A percentile compares a stretch with the other conserved stretches of the same genome.
These are phyloP conservation scores for Limonium bicolor DNA, from an alignment of 148 eudicot species.

Conservation along the genomic window DNA sequence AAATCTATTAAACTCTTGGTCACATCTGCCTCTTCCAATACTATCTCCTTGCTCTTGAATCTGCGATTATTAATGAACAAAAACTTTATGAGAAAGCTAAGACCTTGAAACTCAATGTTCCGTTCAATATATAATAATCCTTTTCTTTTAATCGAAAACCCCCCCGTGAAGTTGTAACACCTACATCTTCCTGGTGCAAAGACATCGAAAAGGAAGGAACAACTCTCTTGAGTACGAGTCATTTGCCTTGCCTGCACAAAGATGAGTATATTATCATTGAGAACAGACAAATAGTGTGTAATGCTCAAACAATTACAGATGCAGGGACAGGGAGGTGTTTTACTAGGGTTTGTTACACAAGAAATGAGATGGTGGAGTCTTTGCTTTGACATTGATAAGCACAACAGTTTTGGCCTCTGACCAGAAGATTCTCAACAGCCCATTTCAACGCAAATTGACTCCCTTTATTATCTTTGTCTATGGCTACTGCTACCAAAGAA, in stretches of 20 bases:
- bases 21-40: slow-evolving; percentile 65
- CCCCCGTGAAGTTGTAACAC: too few relatives aligned
- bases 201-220: slow-evolving; percentile 20
- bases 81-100: too few relatives aligned
- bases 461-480: slow-evolving; percentile 25
- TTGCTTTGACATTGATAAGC: slow-evolving; percentile 4
- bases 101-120: too few relatives aligned
- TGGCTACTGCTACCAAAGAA: slow-evolving; percentile 13
- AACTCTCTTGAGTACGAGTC: slow-evolving; percentile 15
- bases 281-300: too few relatives aligned
- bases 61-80: slow-evolving; percentile 13
- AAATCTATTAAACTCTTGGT: slow-evolving; percentile 44
- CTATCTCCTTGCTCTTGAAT: slow-evolving; percentile 50
- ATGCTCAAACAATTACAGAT: too few relatives aligned
- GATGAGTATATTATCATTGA: too few relatives aligned
- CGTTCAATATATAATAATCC: too few relatives aligned
- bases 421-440: slow-evolving; percentile 20
- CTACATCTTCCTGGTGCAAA: slow-evolving; percentile 18
- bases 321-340: too few relatives aligned
- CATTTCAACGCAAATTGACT: slow-evolving; percentile 26
- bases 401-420: slow-evolving; percentile 15
- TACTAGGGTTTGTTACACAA: slow-evolving; percentile 1
- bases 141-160: too few relatives aligned
- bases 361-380: background rate
- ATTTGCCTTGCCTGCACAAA: slow-evolving; percentile 5